Evolutionary conservation across 176 grass and related monocot genomes (phyloP), one percentile per base, ranked within the genome.

Genomic region (Phoenix roebelenii): DNA sequence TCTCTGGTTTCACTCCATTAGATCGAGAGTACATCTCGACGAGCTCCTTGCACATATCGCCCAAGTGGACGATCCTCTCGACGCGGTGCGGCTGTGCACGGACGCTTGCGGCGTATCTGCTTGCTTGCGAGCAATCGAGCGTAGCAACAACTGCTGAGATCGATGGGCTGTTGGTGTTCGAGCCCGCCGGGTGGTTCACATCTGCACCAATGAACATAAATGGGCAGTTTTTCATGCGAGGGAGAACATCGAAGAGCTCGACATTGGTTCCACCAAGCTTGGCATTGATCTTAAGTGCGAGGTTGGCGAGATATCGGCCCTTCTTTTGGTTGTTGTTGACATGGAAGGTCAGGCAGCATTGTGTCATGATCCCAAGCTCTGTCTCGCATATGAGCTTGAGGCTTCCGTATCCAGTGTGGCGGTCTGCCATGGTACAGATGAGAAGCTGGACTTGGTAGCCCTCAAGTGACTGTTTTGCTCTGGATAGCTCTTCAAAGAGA

Each of bases 171-270:
- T 63, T 58, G 55, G 64, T 54, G 23, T 87, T 63, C 53, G 71
- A 49, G 0, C 65, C 55, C 25, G 84, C 64, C 1, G 84, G 84
- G 49, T 87, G 79, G 66, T 87, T 87, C 58, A 87, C 79, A 6
- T 87, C 84, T 4, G 79, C 75, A 16, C 79, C 84, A 16, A 87
- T 83, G 84, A 87, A 72, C 84, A 83, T 87, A 71, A 75, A 87
- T 1, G 61, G 71, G 23, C 6, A 20, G 7, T 54, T 75, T 15
- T 25, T 15, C 16, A 87, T 22, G 26, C 49, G 70, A 12, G 84
- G 84, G 30, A 87, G 61, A 16, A 63, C 5, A 18, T 67, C 74
- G 18, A n/a, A 79, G 16, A 87, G 75, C 67, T 83, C 66, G 2
- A 83, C 16, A 23, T 79, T 83, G 63, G 68, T 83, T 23, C 84